Evolutionary conservation across 257 asterid species (phyloP).

Genomic region (Solanum medicagineum): DNA sequence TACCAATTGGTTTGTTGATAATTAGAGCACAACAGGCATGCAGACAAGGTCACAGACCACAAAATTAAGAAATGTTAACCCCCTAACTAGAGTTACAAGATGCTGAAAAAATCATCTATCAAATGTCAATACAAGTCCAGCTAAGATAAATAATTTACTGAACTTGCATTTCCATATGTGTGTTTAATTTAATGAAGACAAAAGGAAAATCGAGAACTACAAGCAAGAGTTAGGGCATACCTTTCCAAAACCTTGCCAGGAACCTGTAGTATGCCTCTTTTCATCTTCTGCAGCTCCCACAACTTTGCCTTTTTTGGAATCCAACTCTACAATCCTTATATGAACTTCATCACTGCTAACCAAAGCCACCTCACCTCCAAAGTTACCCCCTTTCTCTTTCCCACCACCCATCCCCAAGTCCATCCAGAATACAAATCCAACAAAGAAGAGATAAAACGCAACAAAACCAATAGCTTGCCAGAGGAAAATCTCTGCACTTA

Average conservation of each 20-base stretch:
- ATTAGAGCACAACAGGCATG: background rate
- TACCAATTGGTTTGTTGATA: background rate
- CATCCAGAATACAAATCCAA: conserved; percentile 88
- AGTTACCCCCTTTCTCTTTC: conserved; percentile 15
- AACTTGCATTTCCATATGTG: background rate
- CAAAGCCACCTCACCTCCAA: conserved; percentile 19
- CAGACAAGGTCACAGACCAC: background rate
- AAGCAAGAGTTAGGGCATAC: conserved; percentile 16
- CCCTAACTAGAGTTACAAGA: background rate
- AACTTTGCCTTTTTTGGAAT: conserved; percentile 41
- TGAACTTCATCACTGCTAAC: conserved; percentile 14
- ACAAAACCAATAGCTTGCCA: conserved; percentile 99
- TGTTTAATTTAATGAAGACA: background rate
- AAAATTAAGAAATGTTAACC: background rate
- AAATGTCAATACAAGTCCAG: background rate
- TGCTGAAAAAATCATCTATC: background rate
- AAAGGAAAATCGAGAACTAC: background rate
- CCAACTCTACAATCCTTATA: conserved; percentile 21
- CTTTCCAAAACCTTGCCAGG: conserved; percentile 31
- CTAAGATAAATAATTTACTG: background rate
- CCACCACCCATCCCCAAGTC: conserved; percentile 46
- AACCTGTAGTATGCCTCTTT: conserved; percentile 15
- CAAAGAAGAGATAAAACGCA: conserved; percentile 76
- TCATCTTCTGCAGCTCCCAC: conserved; percentile 13
- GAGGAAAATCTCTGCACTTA: conserved; percentile 92